Evolutionary conservation across 495 filamentous ascomycete species (phyloP).

Genomic region (Tuber aestivum): DNA sequence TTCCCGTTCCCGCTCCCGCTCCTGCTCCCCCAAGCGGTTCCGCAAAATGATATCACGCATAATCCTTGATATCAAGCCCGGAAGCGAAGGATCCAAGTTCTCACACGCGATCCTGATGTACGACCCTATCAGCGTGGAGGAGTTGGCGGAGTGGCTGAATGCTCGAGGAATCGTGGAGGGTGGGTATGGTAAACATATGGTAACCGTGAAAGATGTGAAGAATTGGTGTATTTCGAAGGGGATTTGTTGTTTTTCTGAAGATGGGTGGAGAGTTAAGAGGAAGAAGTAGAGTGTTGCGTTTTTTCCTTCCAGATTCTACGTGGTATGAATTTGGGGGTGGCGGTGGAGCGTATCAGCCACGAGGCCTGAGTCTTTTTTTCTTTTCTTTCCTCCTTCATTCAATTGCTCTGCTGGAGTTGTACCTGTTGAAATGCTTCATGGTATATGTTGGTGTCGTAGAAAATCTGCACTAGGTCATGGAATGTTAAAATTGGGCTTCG

Average conservation of each 20-base stretch:
- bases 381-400: background rate
- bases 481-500: background rate
- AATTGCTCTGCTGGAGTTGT: background rate
- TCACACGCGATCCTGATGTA: constrained; percentile 88
- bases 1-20: background rate
- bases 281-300: background rate
- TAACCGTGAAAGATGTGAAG: constrained; percentile 53
- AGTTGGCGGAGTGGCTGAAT: constrained; percentile 79
- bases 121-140: constrained; percentile 85
- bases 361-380: background rate
- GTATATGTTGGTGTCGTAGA: background rate
- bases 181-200: constrained; percentile 43
- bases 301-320: background rate
- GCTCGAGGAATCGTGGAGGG: constrained; percentile 30
- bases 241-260: constrained; percentile 57
- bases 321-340: background rate
- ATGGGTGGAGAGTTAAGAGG: background rate
- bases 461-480: background rate
- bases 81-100: constrained; percentile 11
- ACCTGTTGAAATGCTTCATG: background rate
- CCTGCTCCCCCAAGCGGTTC: background rate
- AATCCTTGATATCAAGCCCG: background rate
- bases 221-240: constrained; percentile 81
- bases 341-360: background rate
- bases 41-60: background rate